A percentile compares a stretch with the other conserved stretches of the same genome.
Conservation (phyloP, 495 filamentous ascomycete species). For the Penicillium turbatum region DNA sequence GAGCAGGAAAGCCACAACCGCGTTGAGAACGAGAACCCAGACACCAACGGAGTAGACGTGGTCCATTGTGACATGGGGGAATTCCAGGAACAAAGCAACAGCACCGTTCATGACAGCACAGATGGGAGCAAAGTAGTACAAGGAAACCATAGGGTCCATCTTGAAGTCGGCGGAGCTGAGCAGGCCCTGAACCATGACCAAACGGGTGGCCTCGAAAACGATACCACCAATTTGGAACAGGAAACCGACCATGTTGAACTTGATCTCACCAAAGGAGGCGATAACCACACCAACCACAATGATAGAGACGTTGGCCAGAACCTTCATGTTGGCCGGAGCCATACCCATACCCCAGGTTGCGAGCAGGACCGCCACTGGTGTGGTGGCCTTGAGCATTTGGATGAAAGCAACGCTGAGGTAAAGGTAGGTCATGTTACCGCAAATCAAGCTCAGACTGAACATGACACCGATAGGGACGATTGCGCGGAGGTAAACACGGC, state of each 20-base stretch:
- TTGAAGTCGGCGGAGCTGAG: slow-evolving; percentile 89
- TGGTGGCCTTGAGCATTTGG: slow-evolving; percentile 97
- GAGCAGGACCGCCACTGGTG: slow-evolving; percentile 82
- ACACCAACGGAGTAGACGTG: slow-evolving; percentile 75
- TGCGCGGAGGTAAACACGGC: slow-evolving; percentile 80
- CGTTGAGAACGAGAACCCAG: slow-evolving; percentile 72
- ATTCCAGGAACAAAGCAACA: slow-evolving; percentile 74
- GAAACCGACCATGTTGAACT: slow-evolving; percentile 83
- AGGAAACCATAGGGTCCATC: slow-evolving; percentile 94
- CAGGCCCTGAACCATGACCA: slow-evolving; percentile 87
- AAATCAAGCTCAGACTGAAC: slow-evolving; percentile 92
- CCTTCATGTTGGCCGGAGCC: slow-evolving; percentile 69
- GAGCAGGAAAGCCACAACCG: slow-evolving; percentile 75
- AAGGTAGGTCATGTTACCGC: slow-evolving; percentile 87
- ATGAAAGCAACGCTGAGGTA: slow-evolving; percentile 94
- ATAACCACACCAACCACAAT: slow-evolving; percentile 90
- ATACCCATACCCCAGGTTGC: slow-evolving; percentile 80
- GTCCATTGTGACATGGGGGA: slow-evolving; percentile 63
- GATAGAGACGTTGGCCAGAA: slow-evolving; percentile 77
- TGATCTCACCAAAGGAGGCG: slow-evolving; percentile 88
- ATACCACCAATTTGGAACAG: slow-evolving; percentile 82
- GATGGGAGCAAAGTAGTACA: slow-evolving; percentile 94
- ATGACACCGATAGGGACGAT: slow-evolving; percentile 91
- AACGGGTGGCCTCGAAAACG: slow-evolving; percentile 81
- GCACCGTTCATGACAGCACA: slow-evolving; percentile 85